Conservation (phyloP, 352 stramenopile species). For the Peronospora belbahrii region DNA sequence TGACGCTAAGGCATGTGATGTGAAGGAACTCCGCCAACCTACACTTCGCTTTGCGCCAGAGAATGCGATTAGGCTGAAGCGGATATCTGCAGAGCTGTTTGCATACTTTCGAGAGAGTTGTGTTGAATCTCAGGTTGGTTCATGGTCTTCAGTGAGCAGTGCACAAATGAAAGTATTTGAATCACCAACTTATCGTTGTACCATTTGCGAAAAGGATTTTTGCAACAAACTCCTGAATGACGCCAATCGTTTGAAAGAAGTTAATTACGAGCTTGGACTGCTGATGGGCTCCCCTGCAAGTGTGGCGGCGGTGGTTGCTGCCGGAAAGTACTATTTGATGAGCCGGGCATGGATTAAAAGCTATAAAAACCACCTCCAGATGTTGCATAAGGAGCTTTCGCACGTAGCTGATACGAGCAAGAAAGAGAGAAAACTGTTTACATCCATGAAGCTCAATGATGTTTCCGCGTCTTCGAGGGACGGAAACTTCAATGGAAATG, state of each 20-base stretch:
- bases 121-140: slow-evolving; percentile 3
- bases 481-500: not conserved
- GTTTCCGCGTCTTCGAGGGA: slow-evolving; percentile 10
- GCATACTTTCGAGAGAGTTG: slow-evolving; percentile 37
- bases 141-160: no score
- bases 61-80: slow-evolving; percentile 45
- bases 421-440: slow-evolving; percentile 17
- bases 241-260: slow-evolving; percentile 40
- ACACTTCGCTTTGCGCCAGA: slow-evolving; percentile 43
- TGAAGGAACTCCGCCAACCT: not conserved
- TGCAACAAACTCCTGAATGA: slow-evolving; percentile 47
- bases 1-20: not conserved
- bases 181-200: slow-evolving; percentile 38
- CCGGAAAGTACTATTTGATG: slow-evolving; percentile 41
- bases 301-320: slow-evolving; percentile 16
- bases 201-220: slow-evolving; percentile 38
- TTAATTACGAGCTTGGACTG: slow-evolving; percentile 39
- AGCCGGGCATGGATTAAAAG: slow-evolving; percentile 63
- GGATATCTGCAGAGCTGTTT: slow-evolving; percentile 46
- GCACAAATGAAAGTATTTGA: slow-evolving; percentile 32
- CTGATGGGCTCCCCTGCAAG: slow-evolving; percentile 31
- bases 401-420: slow-evolving; percentile 22
- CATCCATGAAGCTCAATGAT: slow-evolving; percentile 9
- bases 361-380: slow-evolving; percentile 56
- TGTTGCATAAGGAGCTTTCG: slow-evolving; percentile 40